Evolutionary conservation across 768 basidiomycete genomes (phyloP).

Genomic region (Phylloporus sp.): DNA sequence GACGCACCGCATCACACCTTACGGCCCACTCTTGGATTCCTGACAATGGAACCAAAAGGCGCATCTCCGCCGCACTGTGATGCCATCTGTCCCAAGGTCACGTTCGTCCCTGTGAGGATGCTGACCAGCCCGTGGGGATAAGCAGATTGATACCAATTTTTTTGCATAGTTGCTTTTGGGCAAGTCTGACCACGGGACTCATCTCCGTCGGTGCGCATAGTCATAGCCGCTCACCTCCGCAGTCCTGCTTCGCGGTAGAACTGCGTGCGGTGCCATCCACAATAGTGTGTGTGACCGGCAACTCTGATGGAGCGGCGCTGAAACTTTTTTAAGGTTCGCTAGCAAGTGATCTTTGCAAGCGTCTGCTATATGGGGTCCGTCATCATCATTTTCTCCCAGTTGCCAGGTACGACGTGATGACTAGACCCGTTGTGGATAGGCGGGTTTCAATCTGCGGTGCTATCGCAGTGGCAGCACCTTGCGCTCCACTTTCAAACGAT

Average conservation of each 20-base stretch:
- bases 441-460: slow-evolving; percentile 3
- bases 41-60: not conserved
- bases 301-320: slow-evolving; percentile 1
- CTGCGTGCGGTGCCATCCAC: not conserved
- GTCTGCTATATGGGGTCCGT: not conserved
- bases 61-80: slow-evolving; percentile 2
- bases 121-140: not conserved
- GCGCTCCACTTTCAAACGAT: not conserved
- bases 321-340: not conserved
- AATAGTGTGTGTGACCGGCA: slow-evolving; percentile 4
- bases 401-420: slow-evolving; percentile 13
- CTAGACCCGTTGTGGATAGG: slow-evolving; percentile 2
- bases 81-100: not conserved
- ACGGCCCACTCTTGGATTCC: not conserved
- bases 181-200: not conserved
- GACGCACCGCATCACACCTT: not conserved
- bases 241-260: slow-evolving; percentile 22
- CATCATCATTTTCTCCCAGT: slow-evolving; percentile 5
- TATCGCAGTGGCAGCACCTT: not conserved
- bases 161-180: not conserved
- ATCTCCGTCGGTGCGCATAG: slow-evolving; percentile 6
- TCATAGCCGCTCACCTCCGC: slow-evolving; percentile 10
- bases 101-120: not conserved
- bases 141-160: not conserved
- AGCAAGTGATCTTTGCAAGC: not conserved